phyloP scores from a whole-genome alignment of 1,139 yeast genomes.

The Pichia sp. region DNA sequence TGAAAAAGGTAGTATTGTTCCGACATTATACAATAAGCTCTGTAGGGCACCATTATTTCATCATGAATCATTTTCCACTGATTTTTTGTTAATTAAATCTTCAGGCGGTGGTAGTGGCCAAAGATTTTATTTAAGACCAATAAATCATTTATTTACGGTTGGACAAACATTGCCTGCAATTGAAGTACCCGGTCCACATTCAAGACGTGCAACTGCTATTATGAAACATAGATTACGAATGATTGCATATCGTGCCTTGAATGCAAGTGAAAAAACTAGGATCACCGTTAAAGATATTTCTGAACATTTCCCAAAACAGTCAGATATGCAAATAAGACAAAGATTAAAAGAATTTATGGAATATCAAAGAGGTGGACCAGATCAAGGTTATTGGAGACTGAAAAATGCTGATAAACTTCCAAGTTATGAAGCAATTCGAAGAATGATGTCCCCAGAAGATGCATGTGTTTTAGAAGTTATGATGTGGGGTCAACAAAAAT shows the following conservation, averaged over 20 bases:
- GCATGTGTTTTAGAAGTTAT: conserved; percentile 79
- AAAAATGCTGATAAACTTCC: conserved; percentile 70
- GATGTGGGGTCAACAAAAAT: conserved; percentile 79
- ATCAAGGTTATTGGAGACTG: conserved; percentile 93
- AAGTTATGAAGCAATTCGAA: conserved; percentile 67
- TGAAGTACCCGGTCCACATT: conserved; percentile 96
- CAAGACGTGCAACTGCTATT: conserved; percentile 91
- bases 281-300: conserved; percentile 84
- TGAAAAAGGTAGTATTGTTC: conserved; percentile 89
- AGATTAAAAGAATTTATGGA: conserved; percentile 97
- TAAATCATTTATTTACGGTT: conserved; percentile 73
- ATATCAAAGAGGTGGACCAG: conserved; percentile 89
- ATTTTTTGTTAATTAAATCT: conserved; percentile 73
- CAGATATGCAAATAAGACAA: conserved; percentile 95
- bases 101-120: conserved; percentile 71
- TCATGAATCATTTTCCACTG: conserved; percentile 74
- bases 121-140: conserved; percentile 51
- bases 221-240: conserved; percentile 85
- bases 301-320: conserved; percentile 92
- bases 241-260: conserved; percentile 87
- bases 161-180: conserved; percentile 94
- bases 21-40: conserved; percentile 88
- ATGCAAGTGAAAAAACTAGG: conserved; percentile 67
- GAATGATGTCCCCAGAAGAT: conserved; percentile 93
- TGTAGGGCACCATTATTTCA: conserved; percentile 88